Percentiles rank a stretch among this genome's conserved stretches.
Conservation (phyloP, 1,139 yeast species). For the Entelexis paramagnoliae region DNA sequence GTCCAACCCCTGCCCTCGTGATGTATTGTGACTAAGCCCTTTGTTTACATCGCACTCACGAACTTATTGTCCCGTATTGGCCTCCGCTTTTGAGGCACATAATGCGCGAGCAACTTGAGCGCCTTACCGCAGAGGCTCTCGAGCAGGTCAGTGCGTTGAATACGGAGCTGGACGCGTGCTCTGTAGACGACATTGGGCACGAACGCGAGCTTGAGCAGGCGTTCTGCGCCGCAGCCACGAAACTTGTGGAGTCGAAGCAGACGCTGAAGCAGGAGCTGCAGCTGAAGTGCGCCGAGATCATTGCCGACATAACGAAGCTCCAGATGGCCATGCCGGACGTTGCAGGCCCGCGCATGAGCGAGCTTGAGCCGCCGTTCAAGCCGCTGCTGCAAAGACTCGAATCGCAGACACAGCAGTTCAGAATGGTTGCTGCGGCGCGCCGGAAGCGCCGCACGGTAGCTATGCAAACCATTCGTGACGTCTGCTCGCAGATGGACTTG, state of each 20-base stretch:
- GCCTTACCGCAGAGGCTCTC: not conserved
- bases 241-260: constrained; percentile 27
- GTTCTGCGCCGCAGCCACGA: constrained; percentile 29
- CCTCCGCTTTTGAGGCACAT: not conserved
- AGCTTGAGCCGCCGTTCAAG: constrained; percentile 5
- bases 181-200: constrained; percentile 27
- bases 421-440: not conserved
- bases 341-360: not conserved
- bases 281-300: constrained; percentile 26
- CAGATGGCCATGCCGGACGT: not conserved
- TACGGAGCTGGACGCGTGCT: constrained; percentile 26
- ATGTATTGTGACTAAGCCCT: constrained; percentile 32
- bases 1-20: not conserved
- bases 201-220: constrained; percentile 29
- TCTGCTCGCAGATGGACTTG: constrained; percentile 10
- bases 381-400: not conserved
- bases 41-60: constrained; percentile 1
- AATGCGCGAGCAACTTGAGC: constrained; percentile 7
- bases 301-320: constrained; percentile 21
- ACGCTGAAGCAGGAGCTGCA: constrained; percentile 28
- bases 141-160: not conserved
- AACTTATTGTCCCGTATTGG: not conserved
- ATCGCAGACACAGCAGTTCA: constrained; percentile 1
- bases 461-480: not conserved
- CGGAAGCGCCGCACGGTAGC: not conserved